Evolutionary conservation across 768 basidiomycete genomes (phyloP).

Genomic region (Tricholoma bakamatsutake): DNA sequence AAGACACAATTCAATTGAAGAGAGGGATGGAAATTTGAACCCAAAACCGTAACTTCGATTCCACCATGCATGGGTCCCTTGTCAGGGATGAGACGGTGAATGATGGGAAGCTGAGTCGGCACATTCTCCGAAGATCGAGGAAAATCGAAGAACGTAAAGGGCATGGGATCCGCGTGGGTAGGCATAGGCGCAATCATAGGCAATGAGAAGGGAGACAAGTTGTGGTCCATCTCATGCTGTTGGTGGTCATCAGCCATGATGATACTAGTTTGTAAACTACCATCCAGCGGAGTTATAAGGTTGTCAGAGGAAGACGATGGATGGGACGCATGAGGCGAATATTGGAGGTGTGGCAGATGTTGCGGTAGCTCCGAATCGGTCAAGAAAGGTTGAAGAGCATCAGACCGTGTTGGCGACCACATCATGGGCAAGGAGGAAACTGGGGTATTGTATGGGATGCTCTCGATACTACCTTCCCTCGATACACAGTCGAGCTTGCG

Average conservation of each 20-base stretch:
- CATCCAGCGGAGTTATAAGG: slow-evolving; percentile 37
- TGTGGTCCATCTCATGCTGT: slow-evolving; percentile 18
- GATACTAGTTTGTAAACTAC: slow-evolving; percentile 28
- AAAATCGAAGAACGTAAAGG: slow-evolving; percentile 59
- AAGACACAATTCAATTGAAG: slow-evolving; percentile 76
- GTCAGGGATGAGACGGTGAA: slow-evolving; percentile 81
- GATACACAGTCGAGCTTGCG: slow-evolving; percentile 39
- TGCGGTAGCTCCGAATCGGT: slow-evolving; percentile 23
- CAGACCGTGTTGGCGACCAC: slow-evolving; percentile 40
- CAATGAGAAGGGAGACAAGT: slow-evolving; percentile 22
- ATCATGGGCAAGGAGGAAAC: slow-evolving; percentile 38
- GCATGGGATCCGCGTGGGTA: slow-evolving; percentile 37
- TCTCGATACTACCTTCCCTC: slow-evolving; percentile 52
- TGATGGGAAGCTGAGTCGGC: slow-evolving; percentile 58
- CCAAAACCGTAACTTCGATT: slow-evolving; percentile 90
- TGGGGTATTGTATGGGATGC: slow-evolving; percentile 41
- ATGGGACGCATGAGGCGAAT: slow-evolving; percentile 36
- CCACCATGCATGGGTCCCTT: slow-evolving; percentile 87
- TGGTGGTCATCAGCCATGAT: slow-evolving; percentile 32
- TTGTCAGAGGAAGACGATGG: slow-evolving; percentile 41
- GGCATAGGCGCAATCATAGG: slow-evolving; percentile 20
- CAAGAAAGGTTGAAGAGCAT: slow-evolving; percentile 24
- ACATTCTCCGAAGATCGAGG: slow-evolving; percentile 39
- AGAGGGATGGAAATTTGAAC: slow-evolving; percentile 80
- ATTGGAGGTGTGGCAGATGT: slow-evolving; percentile 29